Base-by-base conservation (phyloP, 2,329 filamentous ascomycete genomes). In the Myriosclerotinia duriaeana region DNA sequence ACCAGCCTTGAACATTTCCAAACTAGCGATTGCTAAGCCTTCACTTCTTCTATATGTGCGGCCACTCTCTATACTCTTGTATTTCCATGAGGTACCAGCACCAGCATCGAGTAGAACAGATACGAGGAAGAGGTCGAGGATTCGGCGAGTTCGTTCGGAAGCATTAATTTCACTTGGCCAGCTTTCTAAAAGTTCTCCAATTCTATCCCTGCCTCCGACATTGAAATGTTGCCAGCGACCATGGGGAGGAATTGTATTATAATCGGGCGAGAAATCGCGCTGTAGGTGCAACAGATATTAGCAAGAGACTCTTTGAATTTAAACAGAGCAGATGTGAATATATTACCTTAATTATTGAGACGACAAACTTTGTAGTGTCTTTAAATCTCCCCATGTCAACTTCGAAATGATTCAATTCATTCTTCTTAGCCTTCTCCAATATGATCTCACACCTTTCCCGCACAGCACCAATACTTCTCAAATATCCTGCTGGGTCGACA, bases 1-100 rank as follows among this genome's bases (percentile, higher is more conserved):
- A 44, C 95, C 95, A 17, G 86, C 83, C 80, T 97, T 97, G 84
- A 97, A 97, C 93, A 97, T 97, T 72, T 97, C 93, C 74, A 89
- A 76, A 70, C 84, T 87, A 8, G 87, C 87, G 71, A 89, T 88
- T 11, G 93, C 93, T 65, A 97, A 83, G 11, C 93, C 93, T 78
- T 97, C 95, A 69, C 93, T 97, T 61, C 95, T 87, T 63, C 87
- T 84, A 78, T 94, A 98, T 52, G 90, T 78, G 69, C 88, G 89
- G 66, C 91, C 92, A 70, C 93, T 96, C 75, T 96, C 93, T 70
- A 89, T 89, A 76, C 92, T 96, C 81, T 91, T 95, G 80, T 97
- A 99, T 72, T 88, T 89, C 95, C 95, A 99, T 71, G 87, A 85
- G 3, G 88, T 94, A 52, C 95, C 95, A 2, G 95, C 93, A 52